Conservation (phyloP, 192 early-diverging fungal species). For the Umbelopsis sp. region DNA sequence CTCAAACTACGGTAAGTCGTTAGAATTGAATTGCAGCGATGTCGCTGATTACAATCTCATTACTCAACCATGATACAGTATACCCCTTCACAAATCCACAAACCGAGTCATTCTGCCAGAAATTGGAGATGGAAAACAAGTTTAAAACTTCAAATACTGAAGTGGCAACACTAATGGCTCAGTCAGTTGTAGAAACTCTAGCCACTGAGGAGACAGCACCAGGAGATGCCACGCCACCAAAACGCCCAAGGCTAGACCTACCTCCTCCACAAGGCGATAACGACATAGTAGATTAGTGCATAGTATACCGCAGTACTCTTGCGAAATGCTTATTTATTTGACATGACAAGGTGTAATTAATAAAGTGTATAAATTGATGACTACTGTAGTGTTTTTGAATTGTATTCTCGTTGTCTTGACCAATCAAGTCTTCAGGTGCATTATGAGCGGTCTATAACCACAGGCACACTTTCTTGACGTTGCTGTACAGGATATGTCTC, state of each 20-base stretch:
- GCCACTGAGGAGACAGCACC: not conserved
- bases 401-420: no score
- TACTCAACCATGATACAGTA: slow-evolving; percentile 30
- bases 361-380: not conserved
- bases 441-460: slow-evolving; percentile 1
- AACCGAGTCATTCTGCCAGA: slow-evolving; percentile 72
- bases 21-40: slow-evolving; percentile 5
- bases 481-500: slow-evolving; percentile 24
- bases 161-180: not conserved
- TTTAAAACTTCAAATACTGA: slow-evolving; percentile 51
- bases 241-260: not conserved
- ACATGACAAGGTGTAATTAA: not conserved
- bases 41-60: slow-evolving; percentile 10
- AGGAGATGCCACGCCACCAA: not conserved
- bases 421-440: no score
- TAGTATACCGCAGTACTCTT: no score
- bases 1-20: slow-evolving; percentile 36
- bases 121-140: slow-evolving; percentile 70
- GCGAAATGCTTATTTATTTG: no score
- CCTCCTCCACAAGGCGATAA: not conserved
- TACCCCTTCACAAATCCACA: slow-evolving; percentile 79
- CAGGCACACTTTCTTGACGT: not conserved
- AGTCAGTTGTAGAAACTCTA: not conserved
- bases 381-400: not conserved
- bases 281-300: not conserved